phyloP scores from a whole-genome alignment of 116 monocot species.

The Trichopus zeylanicus region DNA sequence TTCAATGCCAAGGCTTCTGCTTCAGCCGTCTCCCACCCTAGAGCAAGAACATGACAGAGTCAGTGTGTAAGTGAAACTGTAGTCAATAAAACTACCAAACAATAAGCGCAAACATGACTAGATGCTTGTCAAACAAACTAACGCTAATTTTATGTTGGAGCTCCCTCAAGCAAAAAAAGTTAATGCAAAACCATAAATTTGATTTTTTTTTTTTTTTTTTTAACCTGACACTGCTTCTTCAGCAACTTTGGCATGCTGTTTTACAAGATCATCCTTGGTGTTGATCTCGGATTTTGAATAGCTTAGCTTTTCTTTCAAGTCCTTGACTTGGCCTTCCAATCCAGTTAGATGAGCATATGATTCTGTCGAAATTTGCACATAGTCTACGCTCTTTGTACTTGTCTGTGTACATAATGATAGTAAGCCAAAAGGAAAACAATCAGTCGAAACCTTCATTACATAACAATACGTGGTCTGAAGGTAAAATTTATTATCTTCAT shows the following conservation, averaged over 20 bases:
- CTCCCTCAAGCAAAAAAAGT: neutral
- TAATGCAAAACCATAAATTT: neutral
- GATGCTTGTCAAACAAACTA: neutral
- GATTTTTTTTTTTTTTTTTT: too few relatives aligned
- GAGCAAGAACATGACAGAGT: conserved; percentile 2
- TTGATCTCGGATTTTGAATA: conserved; percentile 16
- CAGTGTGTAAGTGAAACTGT: neutral
- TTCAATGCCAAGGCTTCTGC: conserved; percentile 61
- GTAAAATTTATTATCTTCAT: neutral
- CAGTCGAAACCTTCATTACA: neutral
- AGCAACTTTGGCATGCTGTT: conserved; percentile 33
- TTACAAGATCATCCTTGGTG: conserved; percentile 18
- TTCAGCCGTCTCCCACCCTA: conserved; percentile 96
- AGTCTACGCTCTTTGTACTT: conserved; percentile 5
- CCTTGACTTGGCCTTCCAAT: conserved; percentile 26
- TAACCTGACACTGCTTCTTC: conserved; percentile 42
- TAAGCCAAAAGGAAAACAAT: neutral
- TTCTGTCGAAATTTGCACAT: conserved; percentile 25
- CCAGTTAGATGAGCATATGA: conserved; percentile 21
- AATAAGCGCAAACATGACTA: neutral
- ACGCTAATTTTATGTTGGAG: neutral
- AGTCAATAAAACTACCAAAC: neutral
- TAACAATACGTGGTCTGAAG: neutral
- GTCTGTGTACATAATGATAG: conserved; percentile 2
- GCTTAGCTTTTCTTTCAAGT: conserved; percentile 20